Base-by-base conservation (phyloP, 2,329 filamentous ascomycete species). In the Scedosporium apiospermum region DNA sequence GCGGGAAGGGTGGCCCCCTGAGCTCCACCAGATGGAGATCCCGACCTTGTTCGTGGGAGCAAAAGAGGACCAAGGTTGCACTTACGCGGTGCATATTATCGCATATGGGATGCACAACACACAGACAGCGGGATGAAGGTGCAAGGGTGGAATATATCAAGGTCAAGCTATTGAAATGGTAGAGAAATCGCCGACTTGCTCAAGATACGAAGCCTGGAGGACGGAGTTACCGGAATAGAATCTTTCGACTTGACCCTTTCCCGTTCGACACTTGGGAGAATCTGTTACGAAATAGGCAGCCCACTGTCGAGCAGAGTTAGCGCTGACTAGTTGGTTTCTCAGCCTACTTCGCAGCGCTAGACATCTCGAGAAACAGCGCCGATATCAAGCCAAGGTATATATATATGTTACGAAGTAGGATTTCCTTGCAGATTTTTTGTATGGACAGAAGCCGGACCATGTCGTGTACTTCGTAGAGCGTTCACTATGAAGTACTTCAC, bases 11-110 rank as follows among this genome's bases (percentile, higher is more conserved):
- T 60, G 58, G 58, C 23, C 30, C 58, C 58, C 58, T 38, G 16
- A 34, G 49, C 58, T 61, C 58, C 58, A 61, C 58, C 21, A 42
- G 42, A 49, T 60, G 58, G 58, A 42, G 58, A 61, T 51, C 58
- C 58, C 49, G 42, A 49, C 30, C 57, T 42, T 44, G 18, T 59
- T 59, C 30, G 7, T 49, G 30, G 49, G 23, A 26, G 49, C n/a
- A 21, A 21, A 21, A 23, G 23, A 23, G 21, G 21, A 53, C 42
- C 42, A 46, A 46, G 42, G 42, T 46, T 46, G 42, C 42, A 46
- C 42, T 46, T 46, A 9, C 30, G 42, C 16, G 42, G 18, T 18
- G 18, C 42, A 46, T 16, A 18, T 18, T 16, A 46, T 16, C 18
- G 42, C 42, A 46, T 46, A 16, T 46, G 14, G 42, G 42, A 46